Conservation (phyloP, 495 filamentous ascomycete genomes). For the Neurospora tetrasperma region DNA sequence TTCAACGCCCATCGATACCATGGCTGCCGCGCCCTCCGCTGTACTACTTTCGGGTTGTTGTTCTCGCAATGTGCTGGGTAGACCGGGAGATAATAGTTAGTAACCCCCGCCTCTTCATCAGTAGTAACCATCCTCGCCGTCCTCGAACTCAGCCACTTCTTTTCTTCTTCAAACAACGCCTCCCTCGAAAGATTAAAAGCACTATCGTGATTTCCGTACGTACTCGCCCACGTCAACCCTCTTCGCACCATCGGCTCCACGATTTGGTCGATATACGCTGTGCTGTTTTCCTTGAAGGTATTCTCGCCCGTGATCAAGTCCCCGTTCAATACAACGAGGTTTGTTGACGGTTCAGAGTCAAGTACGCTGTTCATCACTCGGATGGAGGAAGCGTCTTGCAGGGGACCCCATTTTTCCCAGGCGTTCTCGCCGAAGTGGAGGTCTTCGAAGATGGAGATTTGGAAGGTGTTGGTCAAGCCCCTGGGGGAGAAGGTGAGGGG, state of each 20-base stretch:
- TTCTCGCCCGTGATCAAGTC: conserved; percentile 66
- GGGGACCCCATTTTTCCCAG: conserved; percentile 45
- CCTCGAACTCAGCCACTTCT: conserved; percentile 39
- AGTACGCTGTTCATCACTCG: conserved; percentile 52
- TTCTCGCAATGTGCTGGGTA: conserved; percentile 20
- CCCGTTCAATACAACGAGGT: conserved; percentile 63
- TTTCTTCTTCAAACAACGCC: conserved; percentile 46
- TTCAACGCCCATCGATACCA: background rate
- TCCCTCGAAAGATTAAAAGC: conserved; percentile 47
- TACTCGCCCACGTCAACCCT: conserved; percentile 51
- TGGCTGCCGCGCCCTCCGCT: background rate
- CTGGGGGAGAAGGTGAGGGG: conserved; percentile 31
- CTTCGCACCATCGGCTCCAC: conserved; percentile 44
- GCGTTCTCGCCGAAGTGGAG: conserved; percentile 59
- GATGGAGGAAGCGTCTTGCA: conserved; percentile 50
- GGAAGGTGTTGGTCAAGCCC: conserved; percentile 26
- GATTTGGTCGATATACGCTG: conserved; percentile 50
- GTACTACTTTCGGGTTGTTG: conserved; percentile 1
- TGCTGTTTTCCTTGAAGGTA: conserved; percentile 46
- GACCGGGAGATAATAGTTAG: conserved; percentile 57
- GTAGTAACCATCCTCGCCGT: conserved; percentile 37
- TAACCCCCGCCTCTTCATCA: conserved; percentile 42
- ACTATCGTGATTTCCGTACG: conserved; percentile 69
- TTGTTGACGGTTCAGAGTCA: conserved; percentile 36
- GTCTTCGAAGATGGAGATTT: conserved; percentile 54